Conservation (phyloP, 352 stramenopile species). For the Phytophthora cactorum region DNA sequence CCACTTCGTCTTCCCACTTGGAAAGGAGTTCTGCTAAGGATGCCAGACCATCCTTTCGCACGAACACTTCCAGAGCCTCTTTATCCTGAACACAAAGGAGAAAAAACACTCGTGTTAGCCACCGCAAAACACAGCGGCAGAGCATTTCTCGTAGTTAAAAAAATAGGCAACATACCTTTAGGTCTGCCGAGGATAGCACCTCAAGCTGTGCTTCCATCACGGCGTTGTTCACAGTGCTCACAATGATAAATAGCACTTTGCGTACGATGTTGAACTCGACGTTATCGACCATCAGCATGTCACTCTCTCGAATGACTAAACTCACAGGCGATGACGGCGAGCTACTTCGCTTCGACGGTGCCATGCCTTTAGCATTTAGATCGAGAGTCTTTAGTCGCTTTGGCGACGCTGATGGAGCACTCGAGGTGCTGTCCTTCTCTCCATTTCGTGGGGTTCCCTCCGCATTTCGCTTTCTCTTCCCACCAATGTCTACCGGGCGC, state of each 20-base stretch:
- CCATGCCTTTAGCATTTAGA: slow-evolving; percentile 13
- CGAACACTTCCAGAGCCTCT: slow-evolving; percentile 54
- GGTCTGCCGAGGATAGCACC: slow-evolving; percentile 33
- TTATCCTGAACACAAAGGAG: slow-evolving; percentile 42
- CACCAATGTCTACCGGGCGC: slow-evolving; percentile 23
- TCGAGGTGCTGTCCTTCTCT: slow-evolving; percentile 9
- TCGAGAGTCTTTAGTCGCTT: slow-evolving; percentile 44
- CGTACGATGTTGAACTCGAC: slow-evolving; percentile 62
- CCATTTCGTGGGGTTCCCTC: slow-evolving; percentile 18
- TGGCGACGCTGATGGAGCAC: slow-evolving; percentile 31
- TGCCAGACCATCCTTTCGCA: slow-evolving; percentile 53
- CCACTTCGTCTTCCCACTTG: slow-evolving; percentile 51
- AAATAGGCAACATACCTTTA: slow-evolving; percentile 43
- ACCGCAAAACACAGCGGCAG: neutral
- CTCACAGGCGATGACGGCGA: slow-evolving; percentile 22
- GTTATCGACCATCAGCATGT: slow-evolving; percentile 29
- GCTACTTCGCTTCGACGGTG: slow-evolving; percentile 13
- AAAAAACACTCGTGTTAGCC: neutral
- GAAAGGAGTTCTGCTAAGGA: slow-evolving; percentile 53
- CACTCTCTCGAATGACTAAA: slow-evolving; percentile 23
- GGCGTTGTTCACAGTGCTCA: slow-evolving; percentile 46
- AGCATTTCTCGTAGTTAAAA: neutral
- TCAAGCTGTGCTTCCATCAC: slow-evolving; percentile 43
- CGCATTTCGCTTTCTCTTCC: slow-evolving; percentile 55
- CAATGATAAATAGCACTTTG: slow-evolving; percentile 60